Evolutionary conservation across 768 basidiomycete species (phyloP).

Genomic region (Tremella yokohamensis): DNA sequence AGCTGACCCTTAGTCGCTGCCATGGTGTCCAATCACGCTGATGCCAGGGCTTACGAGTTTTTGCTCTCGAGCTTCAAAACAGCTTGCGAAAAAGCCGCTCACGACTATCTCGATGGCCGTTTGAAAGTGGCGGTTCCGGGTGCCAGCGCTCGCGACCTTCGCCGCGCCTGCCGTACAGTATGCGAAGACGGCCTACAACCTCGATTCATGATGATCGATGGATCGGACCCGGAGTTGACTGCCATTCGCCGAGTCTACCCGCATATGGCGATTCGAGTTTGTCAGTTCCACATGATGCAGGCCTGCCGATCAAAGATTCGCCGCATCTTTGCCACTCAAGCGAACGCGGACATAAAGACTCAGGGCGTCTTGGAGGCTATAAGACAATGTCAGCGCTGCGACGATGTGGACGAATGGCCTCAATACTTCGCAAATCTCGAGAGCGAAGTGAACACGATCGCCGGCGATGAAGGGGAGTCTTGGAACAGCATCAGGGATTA

Average conservation of each 20-base stretch:
- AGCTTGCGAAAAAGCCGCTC: neutral
- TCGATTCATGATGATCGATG: constrained; percentile 16
- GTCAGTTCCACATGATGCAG: constrained; percentile 21
- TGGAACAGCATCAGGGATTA: constrained; percentile 3
- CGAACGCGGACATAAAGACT: neutral
- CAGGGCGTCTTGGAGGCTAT: neutral
- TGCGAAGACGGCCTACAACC: constrained; percentile 6
- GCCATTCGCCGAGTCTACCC: constrained; percentile 9
- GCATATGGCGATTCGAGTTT: constrained; percentile 5
- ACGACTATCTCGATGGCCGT: neutral
- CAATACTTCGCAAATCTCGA: constrained; percentile 3
- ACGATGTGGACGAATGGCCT: neutral
- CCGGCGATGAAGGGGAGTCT: constrained; percentile 3
- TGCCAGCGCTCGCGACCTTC: neutral
- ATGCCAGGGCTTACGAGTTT: constrained; percentile 4
- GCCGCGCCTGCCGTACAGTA: neutral
- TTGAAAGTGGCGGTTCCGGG: neutral
- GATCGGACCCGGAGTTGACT: constrained; percentile 5
- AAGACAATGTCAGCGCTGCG: constrained; percentile 13
- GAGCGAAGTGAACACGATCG: neutral
- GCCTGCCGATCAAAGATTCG: constrained; percentile 5
- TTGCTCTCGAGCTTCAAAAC: neutral
- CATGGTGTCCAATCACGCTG: constrained; percentile 9
- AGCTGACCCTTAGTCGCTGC: constrained; percentile 13
- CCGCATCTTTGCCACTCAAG: neutral